Base-by-base conservation (phyloP, 2,329 filamentous ascomycete species). In the Sarocladium brachiariae region DNA sequence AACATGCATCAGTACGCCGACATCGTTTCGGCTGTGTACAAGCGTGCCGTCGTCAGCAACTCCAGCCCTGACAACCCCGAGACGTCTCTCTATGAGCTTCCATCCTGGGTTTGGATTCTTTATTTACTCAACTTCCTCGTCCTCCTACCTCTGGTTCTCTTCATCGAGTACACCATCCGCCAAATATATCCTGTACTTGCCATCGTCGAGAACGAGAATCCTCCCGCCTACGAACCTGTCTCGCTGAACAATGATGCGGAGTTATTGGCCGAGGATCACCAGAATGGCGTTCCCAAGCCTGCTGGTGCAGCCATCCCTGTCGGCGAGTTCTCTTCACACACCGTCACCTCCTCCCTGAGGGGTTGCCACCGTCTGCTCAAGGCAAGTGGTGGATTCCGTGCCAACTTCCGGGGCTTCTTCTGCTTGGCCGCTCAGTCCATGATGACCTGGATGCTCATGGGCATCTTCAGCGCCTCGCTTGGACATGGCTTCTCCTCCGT, bases 351-450 rank as follows among this genome's bases (percentile, higher is more conserved):
- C 24, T 78, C 73, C 49, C 60, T 80, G 59, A 74, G 75, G 57
- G 67, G 70, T 58, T 77, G 72, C 52, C 66, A 71, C 64, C 71
- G 73, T 35, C 69, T 78, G 54, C 75, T 96, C 39, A 73, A 74
- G 56, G 70, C 78, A 43, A 70, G 80, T 56, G 83, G 76, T 53
- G 88, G 89, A 55, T 77, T 77, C 67, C 71, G 71, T 53, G 78
- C 85, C 52, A 75, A 79, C 60, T 86, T 89, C 76, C 85, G 88
- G 54, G 89, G 89, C 51, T 62, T 89, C 33, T 63, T 70, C 52
- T 78, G 75, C 62, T 65, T 64, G 49, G 9, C 80, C 4, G 65
- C 71, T 51, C 63, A 76, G 49, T 50, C 27, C 48, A 1, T 72
- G 34, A 53, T 65, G 31, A 65, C 62, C 9, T 51, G 56, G 21